phyloP scores from a whole-genome alignment of 2,329 filamentous ascomycete species.

The Cordyceps farinosa region DNA sequence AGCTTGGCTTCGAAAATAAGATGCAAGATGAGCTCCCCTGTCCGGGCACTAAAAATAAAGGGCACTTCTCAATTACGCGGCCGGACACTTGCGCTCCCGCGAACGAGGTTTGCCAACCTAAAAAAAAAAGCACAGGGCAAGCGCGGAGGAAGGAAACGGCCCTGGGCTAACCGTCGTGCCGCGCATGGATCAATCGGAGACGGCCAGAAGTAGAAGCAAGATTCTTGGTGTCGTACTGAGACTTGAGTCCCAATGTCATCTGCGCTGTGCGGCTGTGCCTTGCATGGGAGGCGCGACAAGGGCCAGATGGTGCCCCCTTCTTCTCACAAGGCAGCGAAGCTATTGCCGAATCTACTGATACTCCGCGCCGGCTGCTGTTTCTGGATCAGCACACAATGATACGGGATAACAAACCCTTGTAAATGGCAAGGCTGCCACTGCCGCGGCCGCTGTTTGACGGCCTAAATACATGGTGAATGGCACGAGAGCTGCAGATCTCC shows the following conservation, averaged over 20 bases:
- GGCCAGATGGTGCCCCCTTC: not conserved
- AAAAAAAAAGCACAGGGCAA: not conserved
- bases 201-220: not conserved
- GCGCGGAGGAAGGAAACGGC: not conserved
- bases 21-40: not conserved
- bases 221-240: not conserved
- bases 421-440: not conserved
- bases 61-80: not conserved
- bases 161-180: not conserved
- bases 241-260: too few relatives aligned
- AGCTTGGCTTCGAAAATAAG: not conserved
- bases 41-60: not conserved
- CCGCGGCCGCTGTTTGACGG: not conserved
- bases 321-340: not conserved
- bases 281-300: too few relatives aligned
- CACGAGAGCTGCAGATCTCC: conserved; percentile 6
- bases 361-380: not conserved
- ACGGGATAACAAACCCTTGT: not conserved
- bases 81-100: not conserved
- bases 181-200: not conserved
- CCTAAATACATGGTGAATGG: not conserved
- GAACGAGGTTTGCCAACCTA: not conserved
- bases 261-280: not conserved
- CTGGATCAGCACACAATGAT: not conserved
- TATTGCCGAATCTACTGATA: not conserved